Evolutionary conservation across 768 basidiomycete genomes (phyloP).

Genomic region (Kwoniella mangroviensis): DNA sequence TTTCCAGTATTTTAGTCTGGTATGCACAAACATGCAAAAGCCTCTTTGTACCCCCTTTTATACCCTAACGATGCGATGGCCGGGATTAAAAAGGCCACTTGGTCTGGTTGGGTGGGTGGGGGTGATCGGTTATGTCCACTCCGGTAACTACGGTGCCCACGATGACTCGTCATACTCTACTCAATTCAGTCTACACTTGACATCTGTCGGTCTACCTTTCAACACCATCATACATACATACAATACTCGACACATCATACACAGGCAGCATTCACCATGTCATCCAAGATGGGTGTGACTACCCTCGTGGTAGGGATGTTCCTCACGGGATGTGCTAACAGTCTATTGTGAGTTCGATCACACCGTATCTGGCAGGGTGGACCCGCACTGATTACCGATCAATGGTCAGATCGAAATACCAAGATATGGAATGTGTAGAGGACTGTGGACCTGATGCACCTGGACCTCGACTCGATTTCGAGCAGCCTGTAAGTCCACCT

Average conservation of each 20-base stretch:
- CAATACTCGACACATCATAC: background rate
- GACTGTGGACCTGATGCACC: slow-evolving; percentile 76
- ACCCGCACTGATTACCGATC: slow-evolving; percentile 9
- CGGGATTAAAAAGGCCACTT: background rate
- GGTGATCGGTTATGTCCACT: background rate
- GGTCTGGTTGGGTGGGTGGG: no score
- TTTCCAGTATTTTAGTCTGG: background rate
- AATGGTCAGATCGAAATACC: slow-evolving; percentile 58
- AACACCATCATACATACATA: background rate
- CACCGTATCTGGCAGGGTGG: background rate
- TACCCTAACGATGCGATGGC: background rate
- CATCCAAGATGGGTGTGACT: slow-evolving; percentile 63
- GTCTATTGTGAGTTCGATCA: slow-evolving; percentile 41
- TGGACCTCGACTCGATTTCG: slow-evolving; percentile 71
- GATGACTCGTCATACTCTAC: background rate
- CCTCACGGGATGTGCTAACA: slow-evolving; percentile 62
- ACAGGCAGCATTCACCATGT: slow-evolving; percentile 16
- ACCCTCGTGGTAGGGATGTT: slow-evolving; percentile 89
- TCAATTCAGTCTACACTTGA: background rate
- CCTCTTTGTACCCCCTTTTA: background rate
- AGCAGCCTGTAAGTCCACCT: slow-evolving; percentile 84
- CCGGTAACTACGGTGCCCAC: background rate
- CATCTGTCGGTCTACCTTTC: background rate
- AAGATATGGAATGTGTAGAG: slow-evolving; percentile 97
- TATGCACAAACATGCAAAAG: background rate